Evolutionary conservation across 2,329 filamentous ascomycete genomes (phyloP).

Genomic region (Colletotrichum godetiae): DNA sequence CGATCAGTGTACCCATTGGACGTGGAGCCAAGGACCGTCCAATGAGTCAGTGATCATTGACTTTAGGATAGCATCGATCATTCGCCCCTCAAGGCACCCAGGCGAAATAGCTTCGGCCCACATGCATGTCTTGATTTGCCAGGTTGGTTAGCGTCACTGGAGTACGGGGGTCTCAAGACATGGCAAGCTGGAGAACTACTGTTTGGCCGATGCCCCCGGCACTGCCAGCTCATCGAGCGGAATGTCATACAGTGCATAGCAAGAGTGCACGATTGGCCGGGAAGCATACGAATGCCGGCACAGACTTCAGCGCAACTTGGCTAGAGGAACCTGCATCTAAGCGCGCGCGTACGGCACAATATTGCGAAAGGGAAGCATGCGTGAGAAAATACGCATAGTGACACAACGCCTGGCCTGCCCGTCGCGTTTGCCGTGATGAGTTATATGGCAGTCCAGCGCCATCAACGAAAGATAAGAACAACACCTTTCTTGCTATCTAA

Average conservation of each 20-base stretch:
- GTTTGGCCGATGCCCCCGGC: not conserved
- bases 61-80: no score
- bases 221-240: not conserved
- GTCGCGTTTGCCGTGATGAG: not conserved
- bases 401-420: not conserved
- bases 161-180: no score
- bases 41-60: not conserved
- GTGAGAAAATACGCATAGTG: not conserved
- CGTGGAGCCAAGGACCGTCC: not conserved
- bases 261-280: not conserved
- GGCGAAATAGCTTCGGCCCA: not conserved
- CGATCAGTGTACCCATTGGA: not conserved
- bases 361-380: not conserved
- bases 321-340: not conserved
- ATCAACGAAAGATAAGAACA: not conserved
- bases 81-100: not conserved
- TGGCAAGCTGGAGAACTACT: not conserved
- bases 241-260: no score
- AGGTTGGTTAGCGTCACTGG: no score
- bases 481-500: not conserved
- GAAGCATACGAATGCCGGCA: not conserved
- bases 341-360: not conserved
- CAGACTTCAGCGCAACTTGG: not conserved
- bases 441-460: not conserved
- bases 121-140: not conserved